A percentile compares a stretch with the other conserved stretches of the same genome.
Conservation (phyloP, 2,329 filamentous ascomycete species). For the Fragosphaeria purpurea region DNA sequence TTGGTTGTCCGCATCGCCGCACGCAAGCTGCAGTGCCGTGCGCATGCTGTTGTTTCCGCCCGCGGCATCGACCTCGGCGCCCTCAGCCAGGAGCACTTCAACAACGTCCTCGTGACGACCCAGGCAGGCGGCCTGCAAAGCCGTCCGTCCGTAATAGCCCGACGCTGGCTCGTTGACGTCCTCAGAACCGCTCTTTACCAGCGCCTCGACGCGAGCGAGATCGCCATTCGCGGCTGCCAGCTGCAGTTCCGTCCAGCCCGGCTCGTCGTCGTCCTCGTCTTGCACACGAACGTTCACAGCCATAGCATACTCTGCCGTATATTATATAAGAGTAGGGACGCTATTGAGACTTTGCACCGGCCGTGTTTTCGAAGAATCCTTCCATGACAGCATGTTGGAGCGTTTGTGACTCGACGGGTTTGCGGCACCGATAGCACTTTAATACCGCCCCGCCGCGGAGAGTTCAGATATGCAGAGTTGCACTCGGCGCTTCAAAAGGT, state of each 20-base stretch:
- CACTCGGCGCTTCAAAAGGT: no score
- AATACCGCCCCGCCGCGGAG: no score
- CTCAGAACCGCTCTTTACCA: conserved; percentile 19
- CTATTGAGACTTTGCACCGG: no score
- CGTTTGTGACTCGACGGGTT: no score
- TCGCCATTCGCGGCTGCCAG: conserved; percentile 23
- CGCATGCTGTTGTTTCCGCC: conserved; percentile 24
- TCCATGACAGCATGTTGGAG: no score
- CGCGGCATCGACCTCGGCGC: conserved; percentile 24
- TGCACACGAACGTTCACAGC: not conserved
- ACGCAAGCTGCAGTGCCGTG: conserved; percentile 27
- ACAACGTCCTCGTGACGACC: conserved; percentile 18
- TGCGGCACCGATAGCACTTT: no score
- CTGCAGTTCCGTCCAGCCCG: conserved; percentile 26
- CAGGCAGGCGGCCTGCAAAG: conserved; percentile 27
- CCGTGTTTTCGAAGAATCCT: no score
- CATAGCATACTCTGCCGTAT: no score
- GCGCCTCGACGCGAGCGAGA: conserved; percentile 14
- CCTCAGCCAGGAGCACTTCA: conserved; percentile 19
- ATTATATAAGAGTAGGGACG: no score
- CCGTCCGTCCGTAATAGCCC: conserved; percentile 26
- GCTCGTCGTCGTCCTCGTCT: conserved; percentile 1
- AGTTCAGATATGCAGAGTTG: no score
- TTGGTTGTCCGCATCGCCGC: not conserved
- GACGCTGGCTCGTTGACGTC: conserved; percentile 22